A percentile compares a stretch with the other conserved stretches of the same genome.
These are phyloP conservation scores for Dioscorea cayenensis DNA, from an alignment of 116 monocot species.

Conservation along the genomic window DNA sequence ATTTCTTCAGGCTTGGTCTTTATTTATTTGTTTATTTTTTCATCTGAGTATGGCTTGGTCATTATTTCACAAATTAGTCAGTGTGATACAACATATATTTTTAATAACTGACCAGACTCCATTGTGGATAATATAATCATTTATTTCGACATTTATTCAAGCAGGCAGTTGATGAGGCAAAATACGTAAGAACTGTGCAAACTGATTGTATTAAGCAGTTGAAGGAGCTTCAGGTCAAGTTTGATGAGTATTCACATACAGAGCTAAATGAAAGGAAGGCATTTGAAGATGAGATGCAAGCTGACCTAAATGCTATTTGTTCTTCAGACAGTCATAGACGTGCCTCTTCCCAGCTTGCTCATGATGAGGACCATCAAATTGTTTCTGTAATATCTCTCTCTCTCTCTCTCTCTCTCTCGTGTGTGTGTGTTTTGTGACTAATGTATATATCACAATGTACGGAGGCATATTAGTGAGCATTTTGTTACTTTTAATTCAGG, in stretches of 20 bases:
- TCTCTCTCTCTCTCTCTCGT: no score
- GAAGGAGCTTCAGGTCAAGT: conserved; percentile 54
- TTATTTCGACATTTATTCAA: background rate
- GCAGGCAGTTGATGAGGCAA: conserved; percentile 82
- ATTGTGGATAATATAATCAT: background rate
- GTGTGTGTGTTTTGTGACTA: no score
- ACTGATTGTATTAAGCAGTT: conserved; percentile 72
- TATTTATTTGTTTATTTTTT: background rate
- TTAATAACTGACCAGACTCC: background rate
- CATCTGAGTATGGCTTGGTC: background rate
- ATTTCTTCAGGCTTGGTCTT: background rate
- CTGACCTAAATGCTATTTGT: conserved; percentile 43
- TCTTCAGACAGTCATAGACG: conserved; percentile 68
- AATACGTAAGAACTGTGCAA: conserved; percentile 43
- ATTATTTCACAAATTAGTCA: background rate
- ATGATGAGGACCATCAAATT: conserved; percentile 93
- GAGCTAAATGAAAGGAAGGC: conserved; percentile 37
- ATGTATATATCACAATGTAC: no score
- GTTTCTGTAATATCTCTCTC: conserved; percentile 57
- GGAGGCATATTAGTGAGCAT: no score
- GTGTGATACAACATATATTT: background rate
- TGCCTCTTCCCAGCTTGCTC: conserved; percentile 58
- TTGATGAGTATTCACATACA: conserved; percentile 47
- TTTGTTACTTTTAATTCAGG: conserved; percentile 29
- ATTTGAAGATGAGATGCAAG: conserved; percentile 78